Evolutionary conservation across 306 rosid species (phyloP), one percentile per base, ranked within the genome.

Genomic region (Trifolium dubium): DNA sequence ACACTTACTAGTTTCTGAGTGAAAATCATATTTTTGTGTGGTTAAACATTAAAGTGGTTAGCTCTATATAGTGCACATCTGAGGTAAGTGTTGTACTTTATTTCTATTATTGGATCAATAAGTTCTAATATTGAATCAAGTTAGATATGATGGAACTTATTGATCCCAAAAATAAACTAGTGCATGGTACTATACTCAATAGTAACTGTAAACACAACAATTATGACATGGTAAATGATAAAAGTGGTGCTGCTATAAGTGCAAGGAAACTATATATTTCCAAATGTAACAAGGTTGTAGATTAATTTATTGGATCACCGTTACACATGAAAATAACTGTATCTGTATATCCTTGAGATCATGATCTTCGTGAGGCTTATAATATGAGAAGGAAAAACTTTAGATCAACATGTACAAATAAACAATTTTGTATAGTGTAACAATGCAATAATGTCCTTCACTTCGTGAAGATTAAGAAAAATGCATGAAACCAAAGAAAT

Each of bases 401-500:
- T 5, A 64, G 23, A 73, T 60, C 19, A 70, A 40, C 66, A 74
- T 76, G 76, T 74, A 83, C 78, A 51, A 14, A 41, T 31, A 69
- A 61, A 71, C 51, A 77, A 40, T 14, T 73, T 64, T 39, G 61
- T 66, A 76, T 54, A 66, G 76, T 74, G 75, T 82, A 86, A 82
- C 43, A 44, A 56, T 68, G 79, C 28, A 40, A 80, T 75, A 30
- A 80, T 75, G 64, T 79, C 72, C 82, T 85, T 82, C 83, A 73
- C 85, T 78, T 82, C 9, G 77, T 77, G 73, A 74, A 56, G 83
- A 69, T 67, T 19, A 74, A 28, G 80, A 67, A 72, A 87, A 78
- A 50, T 47, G 23, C 23, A 35, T 35, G 34, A 80, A 53, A 18
- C 44, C 59, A 46, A 62, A 59, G 51, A 77, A 86, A 59, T 61